Evolutionary conservation across 768 basidiomycete genomes (phyloP).

Genomic region (Fomitopsis serialis): DNA sequence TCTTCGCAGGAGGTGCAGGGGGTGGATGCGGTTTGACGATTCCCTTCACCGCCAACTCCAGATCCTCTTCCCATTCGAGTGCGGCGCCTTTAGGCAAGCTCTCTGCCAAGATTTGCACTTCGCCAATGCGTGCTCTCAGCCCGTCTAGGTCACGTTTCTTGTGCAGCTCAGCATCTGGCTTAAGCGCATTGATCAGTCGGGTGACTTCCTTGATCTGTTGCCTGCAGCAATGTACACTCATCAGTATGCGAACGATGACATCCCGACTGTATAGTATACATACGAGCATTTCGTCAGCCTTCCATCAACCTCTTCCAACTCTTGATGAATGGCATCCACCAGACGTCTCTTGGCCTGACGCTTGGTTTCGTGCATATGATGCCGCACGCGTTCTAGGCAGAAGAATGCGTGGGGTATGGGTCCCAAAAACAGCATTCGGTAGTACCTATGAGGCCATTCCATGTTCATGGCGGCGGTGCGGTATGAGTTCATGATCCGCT

Average conservation of each 20-base stretch:
- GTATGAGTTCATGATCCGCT: slow-evolving; percentile 3
- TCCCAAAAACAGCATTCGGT: slow-evolving; percentile 32
- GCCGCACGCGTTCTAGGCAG: slow-evolving; percentile 32
- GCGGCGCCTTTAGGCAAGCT: slow-evolving; percentile 9
- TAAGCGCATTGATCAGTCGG: slow-evolving; percentile 26
- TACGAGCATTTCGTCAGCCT: slow-evolving; percentile 27
- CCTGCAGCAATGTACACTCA: slow-evolving; percentile 14
- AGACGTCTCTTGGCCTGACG: slow-evolving; percentile 25
- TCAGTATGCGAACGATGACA: neutral
- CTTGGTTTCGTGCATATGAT: slow-evolving; percentile 25
- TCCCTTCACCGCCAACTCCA: slow-evolving; percentile 28
- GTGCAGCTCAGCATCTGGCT: slow-evolving; percentile 27
- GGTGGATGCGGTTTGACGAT: slow-evolving; percentile 18
- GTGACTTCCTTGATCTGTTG: slow-evolving; percentile 20
- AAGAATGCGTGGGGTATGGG: slow-evolving; percentile 36
- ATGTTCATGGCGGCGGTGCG: slow-evolving; percentile 8
- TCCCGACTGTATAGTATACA: slow-evolving; percentile 7
- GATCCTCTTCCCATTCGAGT: slow-evolving; percentile 10
- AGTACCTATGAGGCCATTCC: slow-evolving; percentile 24
- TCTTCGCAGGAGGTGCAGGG: neutral
- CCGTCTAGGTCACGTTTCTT: slow-evolving; percentile 13
- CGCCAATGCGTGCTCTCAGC: slow-evolving; percentile 23
- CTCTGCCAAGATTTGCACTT: slow-evolving; percentile 24
- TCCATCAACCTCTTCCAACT: slow-evolving; percentile 8
- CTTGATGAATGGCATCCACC: slow-evolving; percentile 20